A percentile compares a stretch with the other conserved stretches of the same genome.
Evolutionary conservation across 2,329 filamentous ascomycete genomes (phyloP).

Genomic region (Lasiodiplodia sp.): DNA sequence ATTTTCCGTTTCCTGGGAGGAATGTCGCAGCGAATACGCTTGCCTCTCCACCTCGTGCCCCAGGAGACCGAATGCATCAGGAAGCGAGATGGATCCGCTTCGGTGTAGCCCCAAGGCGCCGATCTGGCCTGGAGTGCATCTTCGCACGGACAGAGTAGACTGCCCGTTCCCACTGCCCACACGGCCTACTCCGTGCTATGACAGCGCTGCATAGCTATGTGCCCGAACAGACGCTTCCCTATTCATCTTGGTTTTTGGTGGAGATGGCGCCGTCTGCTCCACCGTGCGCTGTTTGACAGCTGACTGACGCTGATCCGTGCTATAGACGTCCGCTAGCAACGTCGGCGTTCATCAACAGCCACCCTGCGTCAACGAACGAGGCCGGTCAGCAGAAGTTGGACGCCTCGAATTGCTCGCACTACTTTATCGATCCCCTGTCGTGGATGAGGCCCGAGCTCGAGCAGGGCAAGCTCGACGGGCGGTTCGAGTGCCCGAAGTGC

Average conservation of each 20-base stretch:
- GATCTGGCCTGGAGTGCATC: neutral
- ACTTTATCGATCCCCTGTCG: slow-evolving; percentile 88
- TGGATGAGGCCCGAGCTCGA: slow-evolving; percentile 95
- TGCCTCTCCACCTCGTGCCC: slow-evolving; percentile 1
- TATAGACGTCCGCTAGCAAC: slow-evolving; percentile 67
- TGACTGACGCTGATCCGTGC: slow-evolving; percentile 13
- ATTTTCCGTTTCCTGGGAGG: slow-evolving; percentile 4
- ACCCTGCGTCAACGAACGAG: slow-evolving; percentile 48
- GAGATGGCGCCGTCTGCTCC: neutral
- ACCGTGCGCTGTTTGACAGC: neutral
- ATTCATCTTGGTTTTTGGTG: slow-evolving; percentile 2
- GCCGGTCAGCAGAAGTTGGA: slow-evolving; percentile 29
- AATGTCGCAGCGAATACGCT: slow-evolving; percentile 4
- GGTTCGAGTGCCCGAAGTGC: slow-evolving; percentile 87
- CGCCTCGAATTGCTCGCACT: slow-evolving; percentile 72
- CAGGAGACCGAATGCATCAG: slow-evolving; percentile 14
- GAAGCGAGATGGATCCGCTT: slow-evolving; percentile 20
- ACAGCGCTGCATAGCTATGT: slow-evolving; percentile 9
- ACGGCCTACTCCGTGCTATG: slow-evolving; percentile 4
- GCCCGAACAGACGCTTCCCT: neutral
- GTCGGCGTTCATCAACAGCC: slow-evolving; percentile 71
- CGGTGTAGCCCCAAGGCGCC: slow-evolving; percentile 10
- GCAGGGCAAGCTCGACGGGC: slow-evolving; percentile 80
- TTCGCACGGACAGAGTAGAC: slow-evolving; percentile 15
- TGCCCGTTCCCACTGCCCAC: slow-evolving; percentile 4